phyloP scores from a whole-genome alignment of 768 basidiomycete species.

The Phaeolepiota aurea region DNA sequence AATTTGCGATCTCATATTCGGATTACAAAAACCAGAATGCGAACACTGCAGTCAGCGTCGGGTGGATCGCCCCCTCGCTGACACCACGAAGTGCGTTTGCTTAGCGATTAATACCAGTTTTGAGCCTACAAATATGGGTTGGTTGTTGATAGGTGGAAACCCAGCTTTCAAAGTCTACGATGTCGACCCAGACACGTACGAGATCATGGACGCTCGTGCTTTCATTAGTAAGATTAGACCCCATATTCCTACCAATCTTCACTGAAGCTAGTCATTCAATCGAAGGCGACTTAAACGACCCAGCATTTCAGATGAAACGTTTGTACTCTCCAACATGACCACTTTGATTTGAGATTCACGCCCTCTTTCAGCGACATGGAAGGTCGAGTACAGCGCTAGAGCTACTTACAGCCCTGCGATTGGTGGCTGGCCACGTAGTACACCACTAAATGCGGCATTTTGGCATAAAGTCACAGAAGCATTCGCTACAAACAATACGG shows the following conservation, averaged over 20 bases:
- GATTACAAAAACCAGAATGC: conserved; percentile 38
- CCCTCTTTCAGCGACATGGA: conserved; percentile 33
- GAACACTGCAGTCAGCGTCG: conserved; percentile 35
- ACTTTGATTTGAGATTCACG: not conserved
- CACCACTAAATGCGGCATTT: conserved; percentile 41
- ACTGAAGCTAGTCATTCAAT: not conserved
- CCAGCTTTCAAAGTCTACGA: conserved; percentile 55
- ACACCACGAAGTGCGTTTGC: conserved; percentile 41
- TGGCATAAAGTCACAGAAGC: conserved; percentile 56
- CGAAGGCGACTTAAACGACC: conserved; percentile 31
- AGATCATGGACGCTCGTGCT: conserved; percentile 49
- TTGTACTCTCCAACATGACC: conserved; percentile 8
- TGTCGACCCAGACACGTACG: conserved; percentile 58
- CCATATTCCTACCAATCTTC: not conserved
- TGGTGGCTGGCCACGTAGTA: conserved; percentile 24
- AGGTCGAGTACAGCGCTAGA: conserved; percentile 49
- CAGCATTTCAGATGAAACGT: conserved; percentile 40
- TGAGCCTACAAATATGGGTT: too few species aligned
- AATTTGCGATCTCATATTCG: conserved; percentile 53
- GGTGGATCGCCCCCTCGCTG: conserved; percentile 45
- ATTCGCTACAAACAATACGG: conserved; percentile 35
- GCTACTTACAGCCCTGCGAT: conserved; percentile 37
- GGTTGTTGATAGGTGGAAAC: conserved; percentile 33
- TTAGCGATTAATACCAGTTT: not conserved
- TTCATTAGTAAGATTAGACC: conserved; percentile 38